Percentiles rank a stretch among this genome's conserved stretches.
Conservation (phyloP, 176 grass and related monocot species). For the Pharus latifolius region DNA sequence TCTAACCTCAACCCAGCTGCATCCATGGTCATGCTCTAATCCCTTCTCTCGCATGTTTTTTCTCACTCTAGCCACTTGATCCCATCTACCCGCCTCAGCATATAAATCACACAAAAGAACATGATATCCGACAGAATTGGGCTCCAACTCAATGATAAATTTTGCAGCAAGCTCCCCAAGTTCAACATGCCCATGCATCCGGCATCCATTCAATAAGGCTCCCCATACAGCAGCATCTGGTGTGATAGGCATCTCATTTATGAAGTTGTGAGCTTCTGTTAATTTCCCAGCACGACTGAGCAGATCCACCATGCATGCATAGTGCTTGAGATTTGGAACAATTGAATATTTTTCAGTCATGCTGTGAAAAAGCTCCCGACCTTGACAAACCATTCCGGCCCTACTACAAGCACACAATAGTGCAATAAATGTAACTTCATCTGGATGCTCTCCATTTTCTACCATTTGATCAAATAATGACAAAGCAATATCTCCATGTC, state of each 20-base stretch:
- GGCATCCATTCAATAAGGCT: conserved; percentile 81
- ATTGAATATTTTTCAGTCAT: conserved; percentile 62
- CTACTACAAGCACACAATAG: conserved; percentile 79
- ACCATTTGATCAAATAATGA: conserved; percentile 66
- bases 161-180: conserved; percentile 78
- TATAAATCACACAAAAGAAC: conserved; percentile 84
- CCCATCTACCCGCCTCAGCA: conserved; percentile 67
- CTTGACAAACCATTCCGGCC: conserved; percentile 71
- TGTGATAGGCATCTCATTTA: conserved; percentile 60
- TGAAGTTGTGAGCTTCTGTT: conserved; percentile 60
- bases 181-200: conserved; percentile 67
- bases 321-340: conserved; percentile 83
- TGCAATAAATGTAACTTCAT: conserved; percentile 78
- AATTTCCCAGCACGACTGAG: conserved; percentile 65
- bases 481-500: conserved; percentile 45
- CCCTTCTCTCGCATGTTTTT: conserved; percentile 80
- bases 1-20: conserved; percentile 93
- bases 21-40: conserved; percentile 54
- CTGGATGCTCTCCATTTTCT: conserved; percentile 51
- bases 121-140: conserved; percentile 64
- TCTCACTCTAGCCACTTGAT: conserved; percentile 62
- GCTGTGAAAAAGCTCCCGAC: conserved; percentile 55
- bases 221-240: conserved; percentile 84
- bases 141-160: conserved; percentile 64
- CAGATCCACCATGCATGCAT: conserved; percentile 94